Percentiles rank a stretch among this genome's conserved stretches.
Conservation (phyloP, 2,329 filamentous ascomycete species). For the Botrytis hyacinthi region DNA sequence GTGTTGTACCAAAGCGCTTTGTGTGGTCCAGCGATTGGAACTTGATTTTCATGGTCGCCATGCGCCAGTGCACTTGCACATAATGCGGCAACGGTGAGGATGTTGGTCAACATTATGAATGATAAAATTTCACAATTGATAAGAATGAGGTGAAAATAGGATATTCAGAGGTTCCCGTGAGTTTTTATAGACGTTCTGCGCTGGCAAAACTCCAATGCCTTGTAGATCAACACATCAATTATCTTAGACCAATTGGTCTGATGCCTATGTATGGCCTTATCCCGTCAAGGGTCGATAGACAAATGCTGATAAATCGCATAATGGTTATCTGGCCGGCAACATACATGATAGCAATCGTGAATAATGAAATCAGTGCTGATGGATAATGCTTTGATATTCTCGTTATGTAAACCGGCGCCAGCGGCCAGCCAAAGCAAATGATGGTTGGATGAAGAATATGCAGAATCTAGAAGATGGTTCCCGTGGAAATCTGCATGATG, state of each 20-base stretch:
- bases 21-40: conserved; percentile 57
- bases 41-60: conserved; percentile 72
- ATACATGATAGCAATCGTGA: conserved; percentile 10
- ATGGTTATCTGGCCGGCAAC: conserved; percentile 13
- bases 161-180: background rate
- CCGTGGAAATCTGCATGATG: conserved; percentile 9
- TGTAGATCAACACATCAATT: background rate
- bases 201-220: conserved; percentile 9
- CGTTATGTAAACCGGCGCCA: conserved; percentile 9
- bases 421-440: conserved; percentile 2
- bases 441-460: background rate
- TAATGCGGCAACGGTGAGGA: conserved; percentile 31
- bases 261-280: background rate
- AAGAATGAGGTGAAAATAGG: background rate
- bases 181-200: conserved; percentile 12
- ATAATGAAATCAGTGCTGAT: conserved; percentile 11
- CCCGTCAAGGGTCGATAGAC: conserved; percentile 2
- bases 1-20: conserved; percentile 79
- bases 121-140: background rate
- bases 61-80: conserved; percentile 77
- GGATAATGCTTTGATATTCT: background rate
- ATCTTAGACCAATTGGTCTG: conserved; percentile 11
- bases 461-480: background rate
- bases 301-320: background rate
- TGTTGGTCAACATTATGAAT: conserved; percentile 33